Evolutionary conservation across 805 yeast genomes (phyloP), one percentile per base, ranked within the genome.

Genomic region (Saccharomycopsis olivae): DNA sequence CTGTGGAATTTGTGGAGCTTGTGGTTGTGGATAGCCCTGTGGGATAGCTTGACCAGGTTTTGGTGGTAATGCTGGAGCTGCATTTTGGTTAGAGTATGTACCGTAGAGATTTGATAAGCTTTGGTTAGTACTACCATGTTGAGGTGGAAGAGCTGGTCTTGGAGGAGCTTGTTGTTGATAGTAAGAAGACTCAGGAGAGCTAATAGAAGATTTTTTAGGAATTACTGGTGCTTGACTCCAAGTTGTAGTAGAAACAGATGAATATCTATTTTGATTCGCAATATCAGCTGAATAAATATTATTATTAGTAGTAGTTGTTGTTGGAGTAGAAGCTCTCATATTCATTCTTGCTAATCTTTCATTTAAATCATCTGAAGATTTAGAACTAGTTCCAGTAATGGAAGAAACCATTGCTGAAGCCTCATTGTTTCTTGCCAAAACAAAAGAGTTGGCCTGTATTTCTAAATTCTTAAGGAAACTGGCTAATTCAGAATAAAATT

Each of bases 401-500:
- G 27, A 23, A 11, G 23, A 23, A 9, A 44, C 16, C 13, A 50
- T 23, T 40, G 53, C 41, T 28, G 45, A 46, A 36, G 55, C 46
- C 41, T 53, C 57, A 5, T 50, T 35, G 20, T 49, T 49, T 18
- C 55, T 46, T 36, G 52, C 52, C 30, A 44, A 44, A 5, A 52
- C 51, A 36, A 52, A 55, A n/a, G 45, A 36, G 15, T 46, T 47
- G 24, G 52, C 45, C 23, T 52, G 51, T 5, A 33, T 17, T 36
- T 51, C 48, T 13, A 51, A 51, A 16, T 49, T 50, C 36, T 47
- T 16, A 40, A 53, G 43, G 30, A 48, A 52, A 33, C 49, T 59
- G 46, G 49, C 45, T 48, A 55, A 53, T 44, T 73, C 69, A 5
- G 61, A 58, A 56, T 89, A 89, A 53, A 85, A 83, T 9, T 60